Evolutionary conservation across 2,329 filamentous ascomycete species (phyloP).

Genomic region (Sporothrix brunneoviolacea): DNA sequence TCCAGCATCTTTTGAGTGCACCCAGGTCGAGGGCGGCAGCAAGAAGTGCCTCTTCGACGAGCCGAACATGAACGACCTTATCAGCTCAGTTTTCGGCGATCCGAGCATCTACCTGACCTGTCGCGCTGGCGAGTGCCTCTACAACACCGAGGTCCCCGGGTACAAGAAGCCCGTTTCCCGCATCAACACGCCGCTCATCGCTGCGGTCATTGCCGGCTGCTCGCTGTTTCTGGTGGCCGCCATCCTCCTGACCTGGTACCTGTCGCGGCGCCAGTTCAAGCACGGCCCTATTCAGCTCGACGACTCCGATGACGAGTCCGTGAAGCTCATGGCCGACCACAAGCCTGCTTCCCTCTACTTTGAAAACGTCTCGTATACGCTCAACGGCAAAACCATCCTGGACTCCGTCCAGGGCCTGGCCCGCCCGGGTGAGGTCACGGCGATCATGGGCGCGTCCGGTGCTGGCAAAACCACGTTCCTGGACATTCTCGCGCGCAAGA

Average conservation of each 20-base stretch:
- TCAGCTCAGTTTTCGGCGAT: slow-evolving; percentile 84
- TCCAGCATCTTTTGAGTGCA: slow-evolving; percentile 76
- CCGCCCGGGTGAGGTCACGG: slow-evolving; percentile 90
- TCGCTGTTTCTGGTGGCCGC: slow-evolving; percentile 78
- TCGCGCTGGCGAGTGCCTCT: slow-evolving; percentile 82
- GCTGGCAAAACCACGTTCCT: slow-evolving; percentile 97
- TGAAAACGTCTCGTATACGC: slow-evolving; percentile 74
- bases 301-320: slow-evolving; percentile 81
- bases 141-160: slow-evolving; percentile 86
- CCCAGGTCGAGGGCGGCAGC: slow-evolving; percentile 53
- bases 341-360: slow-evolving; percentile 86
- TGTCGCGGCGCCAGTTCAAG: slow-evolving; percentile 65
- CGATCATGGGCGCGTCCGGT: slow-evolving; percentile 96
- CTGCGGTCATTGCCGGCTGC: slow-evolving; percentile 80
- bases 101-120: slow-evolving; percentile 79
- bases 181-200: slow-evolving; percentile 95
- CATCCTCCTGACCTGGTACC: slow-evolving; percentile 78
- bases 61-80: slow-evolving; percentile 85
- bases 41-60: slow-evolving; percentile 79
- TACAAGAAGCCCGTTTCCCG: slow-evolving; percentile 83
- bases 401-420: slow-evolving; percentile 74
- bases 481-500: slow-evolving; percentile 92
- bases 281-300: slow-evolving; percentile 75
- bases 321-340: slow-evolving; percentile 84
- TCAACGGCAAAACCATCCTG: slow-evolving; percentile 85